Conservation (phyloP, 2,329 filamentous ascomycete genomes). For the Colletotrichum chrysophilum region DNA sequence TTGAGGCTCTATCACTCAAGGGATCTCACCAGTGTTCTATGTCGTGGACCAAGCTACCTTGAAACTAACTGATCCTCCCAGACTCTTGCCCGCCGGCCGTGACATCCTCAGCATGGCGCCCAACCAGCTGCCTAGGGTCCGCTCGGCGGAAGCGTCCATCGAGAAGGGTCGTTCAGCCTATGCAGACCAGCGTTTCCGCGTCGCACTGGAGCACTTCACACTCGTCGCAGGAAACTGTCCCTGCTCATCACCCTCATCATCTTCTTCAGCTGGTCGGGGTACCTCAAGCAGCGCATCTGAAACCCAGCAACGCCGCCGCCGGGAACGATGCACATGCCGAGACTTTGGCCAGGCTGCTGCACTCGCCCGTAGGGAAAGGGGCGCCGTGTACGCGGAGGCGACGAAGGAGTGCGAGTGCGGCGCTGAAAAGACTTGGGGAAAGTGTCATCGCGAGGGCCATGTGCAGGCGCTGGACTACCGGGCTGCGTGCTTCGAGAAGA, state of each 20-base stretch:
- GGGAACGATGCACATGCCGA: slow-evolving; percentile 44
- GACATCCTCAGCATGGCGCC: neutral
- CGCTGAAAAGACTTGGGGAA: slow-evolving; percentile 41
- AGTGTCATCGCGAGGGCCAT: slow-evolving; percentile 42
- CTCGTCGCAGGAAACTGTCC: slow-evolving; percentile 19
- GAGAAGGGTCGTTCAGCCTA: slow-evolving; percentile 38
- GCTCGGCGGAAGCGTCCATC: slow-evolving; percentile 33
- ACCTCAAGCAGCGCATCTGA: slow-evolving; percentile 28
- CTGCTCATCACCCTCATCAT: neutral
- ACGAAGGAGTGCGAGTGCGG: slow-evolving; percentile 43
- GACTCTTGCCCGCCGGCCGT: too few relatives aligned
- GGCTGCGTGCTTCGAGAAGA: slow-evolving; percentile 41
- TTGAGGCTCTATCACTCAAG: neutral
- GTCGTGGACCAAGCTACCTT: neutral
- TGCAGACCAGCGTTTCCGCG: slow-evolving; percentile 35
- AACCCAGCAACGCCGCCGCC: slow-evolving; percentile 30
- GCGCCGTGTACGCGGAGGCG: slow-evolving; percentile 46
- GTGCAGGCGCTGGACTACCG: slow-evolving; percentile 46
- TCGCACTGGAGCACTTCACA: slow-evolving; percentile 42
- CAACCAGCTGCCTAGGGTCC: slow-evolving; percentile 3
- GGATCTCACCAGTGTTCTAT: neutral
- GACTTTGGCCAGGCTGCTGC: slow-evolving; percentile 33
- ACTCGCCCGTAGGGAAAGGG: slow-evolving; percentile 32
- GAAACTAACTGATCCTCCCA: neutral
- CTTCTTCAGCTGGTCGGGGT: neutral